Evolutionary conservation across 768 basidiomycete species (phyloP).

Genomic region (Leucocoprinus sp.): DNA sequence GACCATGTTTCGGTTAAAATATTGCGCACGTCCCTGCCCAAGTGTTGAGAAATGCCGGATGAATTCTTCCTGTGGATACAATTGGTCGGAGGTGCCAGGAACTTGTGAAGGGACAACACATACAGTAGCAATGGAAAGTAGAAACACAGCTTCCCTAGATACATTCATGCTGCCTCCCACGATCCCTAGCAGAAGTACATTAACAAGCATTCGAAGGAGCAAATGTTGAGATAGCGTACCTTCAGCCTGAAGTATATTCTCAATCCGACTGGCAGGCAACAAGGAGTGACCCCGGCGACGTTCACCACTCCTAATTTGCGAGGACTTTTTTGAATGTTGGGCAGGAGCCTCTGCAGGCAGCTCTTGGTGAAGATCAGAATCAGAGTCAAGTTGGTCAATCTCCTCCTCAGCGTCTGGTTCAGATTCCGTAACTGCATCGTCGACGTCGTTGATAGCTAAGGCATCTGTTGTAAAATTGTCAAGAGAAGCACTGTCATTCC

Average conservation of each 20-base stretch:
- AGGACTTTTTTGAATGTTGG: constrained; percentile 21
- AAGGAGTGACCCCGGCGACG: constrained; percentile 60
- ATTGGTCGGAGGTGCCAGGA: constrained; percentile 6
- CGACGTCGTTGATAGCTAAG: constrained; percentile 9
- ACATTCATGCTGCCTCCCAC: constrained; percentile 45
- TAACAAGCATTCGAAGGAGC: neutral
- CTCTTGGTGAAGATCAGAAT: constrained; percentile 35
- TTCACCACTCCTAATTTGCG: constrained; percentile 20
- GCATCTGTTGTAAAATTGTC: constrained; percentile 8
- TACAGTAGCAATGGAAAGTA: constrained; percentile 74
- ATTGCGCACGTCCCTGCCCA: constrained; percentile 55
- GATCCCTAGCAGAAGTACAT: constrained; percentile 25
- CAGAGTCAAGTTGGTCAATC: constrained; percentile 59
- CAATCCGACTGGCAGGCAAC: constrained; percentile 57
- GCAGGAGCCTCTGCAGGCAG: constrained; percentile 18
- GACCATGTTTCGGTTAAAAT: constrained; percentile 48
- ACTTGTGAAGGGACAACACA: constrained; percentile 13
- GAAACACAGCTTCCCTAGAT: constrained; percentile 69
- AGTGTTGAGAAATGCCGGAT: constrained; percentile 67
- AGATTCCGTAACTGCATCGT: constrained; percentile 25
- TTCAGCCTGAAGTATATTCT: constrained; percentile 74
- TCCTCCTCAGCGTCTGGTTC: constrained; percentile 57
- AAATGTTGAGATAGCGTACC: constrained; percentile 33
- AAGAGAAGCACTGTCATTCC: neutral
- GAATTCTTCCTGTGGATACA: constrained; percentile 65